Base-by-base conservation (phyloP, 108 stramenopile genomes). In the Aurantiochytrium sp. region DNA sequence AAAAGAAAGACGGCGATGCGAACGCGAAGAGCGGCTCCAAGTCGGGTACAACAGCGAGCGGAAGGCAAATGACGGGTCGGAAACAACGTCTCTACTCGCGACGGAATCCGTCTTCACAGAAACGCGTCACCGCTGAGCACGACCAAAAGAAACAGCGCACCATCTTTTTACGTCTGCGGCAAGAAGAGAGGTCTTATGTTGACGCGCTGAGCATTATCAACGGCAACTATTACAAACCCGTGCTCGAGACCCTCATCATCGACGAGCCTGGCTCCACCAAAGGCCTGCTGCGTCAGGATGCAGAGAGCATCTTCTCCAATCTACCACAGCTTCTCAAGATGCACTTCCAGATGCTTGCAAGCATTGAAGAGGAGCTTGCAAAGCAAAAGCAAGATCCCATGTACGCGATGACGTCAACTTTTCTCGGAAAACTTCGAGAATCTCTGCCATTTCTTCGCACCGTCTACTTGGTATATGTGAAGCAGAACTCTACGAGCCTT, bases 71-170 rank as follows among this genome's bases (percentile, higher is more conserved):
- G 64, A 42, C 64, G 25, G 64, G 42, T 1, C 64, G 64, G 25
- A 69, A 69, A 16, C 76, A 83, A 45, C 51, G 76, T 12, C 49
- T 47, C 76, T 23, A 83, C 76, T n/a, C 45, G 49, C 76, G 45
- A 12, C 49, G 76, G 6, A 45, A 18, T 29, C 72, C 19, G 18
- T 25, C n/a, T 12, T n/a, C 10, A 6, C 10, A 42, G 35, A 25
- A 45, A 53, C 19, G 76, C 14, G 51, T 8, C n/a, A 28, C 45
- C 6, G n/a, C 45, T 6, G 76, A 4, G 23, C 49, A 83, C 19
- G 76, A 83, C n/a, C 76, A 83, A 18, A 83, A 83, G 23, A 47
- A 53, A 45, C 76, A 83, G 51, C 76, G 76, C 19, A 83, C 76
- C 51, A 53, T 83, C 28, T 83, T 83, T 4, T 4, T 83, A 3